phyloP scores from a whole-genome alignment of 2,329 filamentous ascomycete species.

The Xylaria sp. region DNA sequence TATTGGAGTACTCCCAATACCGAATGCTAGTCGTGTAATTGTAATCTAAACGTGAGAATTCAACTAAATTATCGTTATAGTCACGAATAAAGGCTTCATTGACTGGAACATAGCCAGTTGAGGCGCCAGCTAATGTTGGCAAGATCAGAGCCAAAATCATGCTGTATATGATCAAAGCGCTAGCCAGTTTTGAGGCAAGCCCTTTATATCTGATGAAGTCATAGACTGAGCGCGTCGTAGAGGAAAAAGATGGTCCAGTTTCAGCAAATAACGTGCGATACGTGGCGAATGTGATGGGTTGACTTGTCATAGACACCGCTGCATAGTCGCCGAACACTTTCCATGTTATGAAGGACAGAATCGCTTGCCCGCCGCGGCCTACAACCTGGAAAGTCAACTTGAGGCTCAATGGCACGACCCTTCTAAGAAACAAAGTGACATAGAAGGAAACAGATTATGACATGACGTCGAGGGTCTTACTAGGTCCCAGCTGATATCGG shows the following conservation, averaged over 20 bases:
- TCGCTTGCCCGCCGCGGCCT: constrained; percentile 45
- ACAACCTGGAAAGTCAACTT: constrained; percentile 39
- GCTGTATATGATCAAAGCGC: constrained; percentile 42
- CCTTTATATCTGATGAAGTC: constrained; percentile 37
- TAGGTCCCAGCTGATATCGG: constrained; percentile 14
- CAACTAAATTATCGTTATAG: constrained; percentile 33
- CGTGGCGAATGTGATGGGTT: constrained; percentile 44
- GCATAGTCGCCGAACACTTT: constrained; percentile 44
- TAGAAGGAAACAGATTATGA: neutral
- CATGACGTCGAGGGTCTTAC: neutral
- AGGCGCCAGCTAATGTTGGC: constrained; percentile 45
- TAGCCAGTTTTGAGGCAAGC: constrained; percentile 40
- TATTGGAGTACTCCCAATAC: constrained; percentile 10
- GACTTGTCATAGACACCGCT: constrained; percentile 40
- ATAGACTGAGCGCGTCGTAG: constrained; percentile 33
- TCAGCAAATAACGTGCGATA: constrained; percentile 44
- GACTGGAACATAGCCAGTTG: constrained; percentile 46
- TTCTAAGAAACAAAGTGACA: neutral
- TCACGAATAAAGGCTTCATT: constrained; percentile 41
- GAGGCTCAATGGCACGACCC: neutral
- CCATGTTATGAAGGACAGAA: constrained; percentile 46
- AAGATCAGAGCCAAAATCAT: constrained; percentile 43
- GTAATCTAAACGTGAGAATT: constrained; percentile 19
- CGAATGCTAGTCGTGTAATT: too few species aligned
- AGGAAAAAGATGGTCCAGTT: constrained; percentile 38